Evolutionary conservation across 805 yeast species (phyloP).

Genomic region (Hyphopichia homilentoma): DNA sequence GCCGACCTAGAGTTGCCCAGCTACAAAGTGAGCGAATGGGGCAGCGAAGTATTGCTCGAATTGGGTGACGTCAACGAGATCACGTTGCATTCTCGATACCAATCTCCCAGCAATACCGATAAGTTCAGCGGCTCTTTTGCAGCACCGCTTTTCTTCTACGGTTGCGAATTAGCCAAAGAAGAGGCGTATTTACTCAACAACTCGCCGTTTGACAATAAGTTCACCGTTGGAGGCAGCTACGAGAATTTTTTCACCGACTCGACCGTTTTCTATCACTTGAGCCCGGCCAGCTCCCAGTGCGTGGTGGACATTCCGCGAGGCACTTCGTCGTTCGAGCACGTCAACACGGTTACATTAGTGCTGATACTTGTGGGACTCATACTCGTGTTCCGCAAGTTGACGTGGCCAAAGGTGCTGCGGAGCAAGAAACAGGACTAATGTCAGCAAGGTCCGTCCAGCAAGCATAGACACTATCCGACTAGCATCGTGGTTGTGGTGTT

Average conservation of each 20-base stretch:
- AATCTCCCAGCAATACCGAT: slow-evolving; percentile 19
- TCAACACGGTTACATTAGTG: slow-evolving; percentile 4
- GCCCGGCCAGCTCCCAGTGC: neutral
- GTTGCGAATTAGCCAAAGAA: slow-evolving; percentile 26
- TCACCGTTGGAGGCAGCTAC: slow-evolving; percentile 28
- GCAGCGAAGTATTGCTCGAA: slow-evolving; percentile 34
- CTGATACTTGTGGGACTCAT: slow-evolving; percentile 4
- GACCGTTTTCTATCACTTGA: slow-evolving; percentile 35
- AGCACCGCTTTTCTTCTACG: slow-evolving; percentile 31
- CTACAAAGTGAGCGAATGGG: slow-evolving; percentile 36
- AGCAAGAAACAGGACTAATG: neutral
- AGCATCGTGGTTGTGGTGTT: too few relatives aligned
- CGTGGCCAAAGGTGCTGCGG: neutral
- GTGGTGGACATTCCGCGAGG: neutral
- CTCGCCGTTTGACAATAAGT: slow-evolving; percentile 35
- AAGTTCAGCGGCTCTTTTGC: slow-evolving; percentile 10
- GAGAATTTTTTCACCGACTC: slow-evolving; percentile 36
- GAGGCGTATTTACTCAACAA: slow-evolving; percentile 24
- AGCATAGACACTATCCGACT: too few relatives aligned
- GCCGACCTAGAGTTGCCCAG: slow-evolving; percentile 38
- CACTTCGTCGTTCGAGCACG: neutral
- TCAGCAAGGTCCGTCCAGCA: too few relatives aligned
- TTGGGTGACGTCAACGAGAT: slow-evolving; percentile 14
- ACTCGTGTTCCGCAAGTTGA: slow-evolving; percentile 5
- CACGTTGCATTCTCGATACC: slow-evolving; percentile 39